Evolutionary conservation across 352 stramenopile genomes (phyloP), one percentile per base, ranked within the genome.

Genomic region (Plasmopara halstedii): DNA sequence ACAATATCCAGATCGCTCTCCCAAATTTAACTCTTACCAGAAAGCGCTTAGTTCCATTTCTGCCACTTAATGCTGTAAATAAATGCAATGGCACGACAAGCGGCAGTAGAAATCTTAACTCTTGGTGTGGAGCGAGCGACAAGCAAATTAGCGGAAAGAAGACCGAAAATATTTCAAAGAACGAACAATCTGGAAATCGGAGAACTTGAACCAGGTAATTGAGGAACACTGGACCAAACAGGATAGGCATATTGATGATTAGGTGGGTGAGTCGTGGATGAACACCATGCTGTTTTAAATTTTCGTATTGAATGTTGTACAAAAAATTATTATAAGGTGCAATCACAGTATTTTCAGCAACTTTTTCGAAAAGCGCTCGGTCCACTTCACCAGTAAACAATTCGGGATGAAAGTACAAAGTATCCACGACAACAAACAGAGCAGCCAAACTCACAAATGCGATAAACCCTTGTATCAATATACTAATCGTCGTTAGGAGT

Each of bases 91-190:
- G 89, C 6, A 96, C 59, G 7, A 95, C 35, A 6, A 88, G 56
- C 7, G 90, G 90, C 2, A 97, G 46, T 29, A 97, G 48, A 48
- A 97, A 97, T 39, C 93, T 76, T 15, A 88, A 82, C 62, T 97
- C 90, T 65, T 98, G 93, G 49, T 98, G 93, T 5, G 90, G 93
- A n/a, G 90, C 87, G 26, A 88, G 64, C 17, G 90, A 97, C 17
- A 98, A 67, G 14, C 84, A 70, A 11, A 56, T 26, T 6, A 97
- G 52, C 2, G 88, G 87, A 20, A 84, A 67, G 7, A 94, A 37
- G 32, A 88, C 73, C 8, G 62, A 77, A 4, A 50, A 36, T 9
- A 35, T 42, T 0, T 58, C 47, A 17, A 83, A 73, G 32, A 64
- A 39, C 2, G 39, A 58, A 18, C 51, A 46, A 38, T 61, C 36